Evolutionary conservation across 306 rosid species (phyloP), one percentile per base, ranked within the genome.

Genomic region (Quercus agrifolia): DNA sequence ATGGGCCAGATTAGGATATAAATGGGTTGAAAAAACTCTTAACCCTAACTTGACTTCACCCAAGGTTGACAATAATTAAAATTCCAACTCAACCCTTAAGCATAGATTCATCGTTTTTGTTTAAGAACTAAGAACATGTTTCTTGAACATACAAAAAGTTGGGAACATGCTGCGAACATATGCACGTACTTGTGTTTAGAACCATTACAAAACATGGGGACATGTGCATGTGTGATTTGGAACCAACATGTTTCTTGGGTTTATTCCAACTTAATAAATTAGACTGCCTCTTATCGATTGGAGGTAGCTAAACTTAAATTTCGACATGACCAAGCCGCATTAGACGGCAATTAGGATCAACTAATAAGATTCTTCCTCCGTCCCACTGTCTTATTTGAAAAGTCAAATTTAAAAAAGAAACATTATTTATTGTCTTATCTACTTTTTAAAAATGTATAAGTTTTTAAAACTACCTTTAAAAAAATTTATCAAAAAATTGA

Each of bases 151-250:
- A 68, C 23, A 74, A 52, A 19, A 64, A 31, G 33, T 70, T 67
- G 63, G 76, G 77, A 81, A 79, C 90, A 86, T 84, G 83, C 61
- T 81, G 33, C 79, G 77, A 76, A 79, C 92, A 87, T 54, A 23
- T 56, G 28, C 73, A 82, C 74, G 64, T 63, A 77, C 62, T n/a
- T 18, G 46, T 71, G 78, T 67, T 44, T 67, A 28, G 70, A 75
- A 78, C 67, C 18, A 56, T 13, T 23, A 18, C 59, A 31, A 83
- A 73, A 74, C 79, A 77, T 82, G 71, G 87, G 72, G 85, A 88
- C 95, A 78, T 84, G 90, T 83, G 55, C 80, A 66, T 49, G 54
- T 41, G 46, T 35, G 41, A 35, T 35, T 6, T 6, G 6, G 41
- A 35, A 35, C 41, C 41, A 35, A 35, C 19, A 5, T 11, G 13